Conservation (phyloP, 345 rosid species). For the Eucalyptus pauciflora region DNA sequence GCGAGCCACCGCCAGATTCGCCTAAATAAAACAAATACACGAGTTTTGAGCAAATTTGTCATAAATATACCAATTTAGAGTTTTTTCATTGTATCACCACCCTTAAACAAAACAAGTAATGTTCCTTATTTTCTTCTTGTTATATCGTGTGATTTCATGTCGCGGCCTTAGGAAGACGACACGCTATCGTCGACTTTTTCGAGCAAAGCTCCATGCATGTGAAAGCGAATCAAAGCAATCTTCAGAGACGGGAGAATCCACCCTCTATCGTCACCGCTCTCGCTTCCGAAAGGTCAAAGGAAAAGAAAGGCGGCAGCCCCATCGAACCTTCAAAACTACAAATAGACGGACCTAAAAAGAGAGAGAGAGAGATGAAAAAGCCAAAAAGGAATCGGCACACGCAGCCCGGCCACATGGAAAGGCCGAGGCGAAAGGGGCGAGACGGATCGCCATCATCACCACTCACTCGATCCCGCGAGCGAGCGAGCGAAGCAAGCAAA, state of each 20-base stretch:
- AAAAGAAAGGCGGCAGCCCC: not conserved
- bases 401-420: conserved; percentile 8
- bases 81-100: too few species aligned
- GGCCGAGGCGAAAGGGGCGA: not conserved
- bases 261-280: not conserved
- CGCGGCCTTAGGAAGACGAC: not conserved
- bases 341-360: not conserved
- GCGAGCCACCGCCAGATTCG: too few species aligned
- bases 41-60: too few species aligned
- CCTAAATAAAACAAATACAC: too few species aligned
- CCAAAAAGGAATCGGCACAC: not conserved
- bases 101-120: not conserved
- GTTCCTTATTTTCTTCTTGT: not conserved
- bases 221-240: not conserved
- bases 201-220: not conserved
- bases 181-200: not conserved
- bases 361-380: not conserved
- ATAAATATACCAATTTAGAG: rapidly evolving
- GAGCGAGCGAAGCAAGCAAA: not conserved
- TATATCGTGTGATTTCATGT: not conserved
- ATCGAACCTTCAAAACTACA: not conserved
- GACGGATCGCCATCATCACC: not conserved
- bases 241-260: not conserved
- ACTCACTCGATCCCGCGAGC: not conserved
- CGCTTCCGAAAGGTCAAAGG: not conserved